A percentile compares a stretch with the other conserved stretches of the same genome.
Conservation (phyloP, 805 yeast species). For the Kazachstania viticola region DNA sequence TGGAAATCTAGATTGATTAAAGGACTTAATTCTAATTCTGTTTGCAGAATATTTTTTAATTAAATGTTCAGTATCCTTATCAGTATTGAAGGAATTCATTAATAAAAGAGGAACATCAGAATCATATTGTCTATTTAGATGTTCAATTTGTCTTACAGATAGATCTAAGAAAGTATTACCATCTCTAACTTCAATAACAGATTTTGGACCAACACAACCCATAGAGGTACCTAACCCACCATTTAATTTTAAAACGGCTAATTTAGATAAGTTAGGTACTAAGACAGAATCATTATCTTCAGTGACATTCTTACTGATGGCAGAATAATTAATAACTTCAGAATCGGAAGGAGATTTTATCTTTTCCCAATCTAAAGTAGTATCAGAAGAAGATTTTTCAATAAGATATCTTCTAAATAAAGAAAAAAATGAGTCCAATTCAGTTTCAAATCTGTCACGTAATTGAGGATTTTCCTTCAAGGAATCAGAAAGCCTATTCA, state of each 20-base stretch:
- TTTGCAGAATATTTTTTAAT: slow-evolving; percentile 96
- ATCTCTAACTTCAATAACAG: slow-evolving; percentile 96
- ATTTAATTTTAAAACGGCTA: slow-evolving; percentile 91
- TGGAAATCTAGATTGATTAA: slow-evolving; percentile 97
- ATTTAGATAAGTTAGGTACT: slow-evolving; percentile 46
- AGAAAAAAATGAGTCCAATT: slow-evolving; percentile 86
- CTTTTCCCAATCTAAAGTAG: slow-evolving; percentile 76
- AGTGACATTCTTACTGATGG: slow-evolving; percentile 18
- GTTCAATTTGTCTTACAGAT: slow-evolving; percentile 93
- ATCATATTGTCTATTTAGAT: slow-evolving; percentile 79
- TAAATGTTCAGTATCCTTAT: slow-evolving; percentile 80
- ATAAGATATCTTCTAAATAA: slow-evolving; percentile 84
- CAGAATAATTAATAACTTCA: slow-evolving; percentile 75
- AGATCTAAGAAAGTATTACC: slow-evolving; percentile 95
- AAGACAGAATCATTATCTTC: slow-evolving; percentile 26
- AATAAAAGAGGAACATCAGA: slow-evolving; percentile 90
- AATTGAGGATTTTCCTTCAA: slow-evolving; percentile 38
- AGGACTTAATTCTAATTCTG: slow-evolving; percentile 86
- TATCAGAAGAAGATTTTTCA: slow-evolving; percentile 74
- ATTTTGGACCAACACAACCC: slow-evolving; percentile 97
- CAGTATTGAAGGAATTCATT: slow-evolving; percentile 98
- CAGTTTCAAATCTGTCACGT: slow-evolving; percentile 55
- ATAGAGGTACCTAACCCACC: slow-evolving; percentile 98
- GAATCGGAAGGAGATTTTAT: slow-evolving; percentile 82
- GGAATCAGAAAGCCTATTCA: slow-evolving; percentile 82